A percentile compares a stretch with the other conserved stretches of the same genome.
Conservation (phyloP, 345 rosid species). For the Kandelia obovata region DNA sequence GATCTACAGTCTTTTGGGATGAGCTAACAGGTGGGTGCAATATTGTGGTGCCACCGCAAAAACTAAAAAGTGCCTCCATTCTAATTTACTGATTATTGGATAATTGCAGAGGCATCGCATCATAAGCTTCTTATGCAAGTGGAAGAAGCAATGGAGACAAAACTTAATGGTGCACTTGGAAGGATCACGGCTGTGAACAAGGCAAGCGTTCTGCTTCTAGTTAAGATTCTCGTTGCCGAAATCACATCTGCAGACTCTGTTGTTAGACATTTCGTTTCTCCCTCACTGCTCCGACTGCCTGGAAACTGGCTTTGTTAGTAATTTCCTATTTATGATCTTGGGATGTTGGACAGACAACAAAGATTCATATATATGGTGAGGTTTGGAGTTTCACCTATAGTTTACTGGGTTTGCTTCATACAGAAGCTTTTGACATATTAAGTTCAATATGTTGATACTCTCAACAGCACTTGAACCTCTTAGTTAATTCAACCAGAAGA, state of each 20-base stretch:
- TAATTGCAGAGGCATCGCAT: slow-evolving; percentile 60
- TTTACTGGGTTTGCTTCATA: background rate
- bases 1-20: too few relatives aligned
- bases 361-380: background rate
- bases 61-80: background rate
- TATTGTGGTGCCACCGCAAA: background rate
- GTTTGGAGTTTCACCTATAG: background rate
- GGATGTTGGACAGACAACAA: background rate
- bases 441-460: slow-evolving; percentile 1
- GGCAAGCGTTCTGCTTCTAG: slow-evolving; percentile 46
- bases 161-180: slow-evolving; percentile 57
- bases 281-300: too few relatives aligned
- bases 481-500: background rate
- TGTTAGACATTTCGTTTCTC: too few relatives aligned
- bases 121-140: slow-evolving; percentile 58
- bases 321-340: background rate
- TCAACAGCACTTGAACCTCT: background rate
- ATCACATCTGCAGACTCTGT: too few relatives aligned
- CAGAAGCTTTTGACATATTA: slow-evolving; percentile 7
- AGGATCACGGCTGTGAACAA: slow-evolving; percentile 55
- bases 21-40: background rate
- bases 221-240: background rate
- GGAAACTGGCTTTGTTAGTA: background rate
- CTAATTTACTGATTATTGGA: background rate
- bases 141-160: slow-evolving; percentile 59